Percentiles rank a stretch among this genome's conserved stretches.
Evolutionary conservation across 345 rosid genomes (phyloP).

Genomic region (Eucalyptus pauciflora): DNA sequence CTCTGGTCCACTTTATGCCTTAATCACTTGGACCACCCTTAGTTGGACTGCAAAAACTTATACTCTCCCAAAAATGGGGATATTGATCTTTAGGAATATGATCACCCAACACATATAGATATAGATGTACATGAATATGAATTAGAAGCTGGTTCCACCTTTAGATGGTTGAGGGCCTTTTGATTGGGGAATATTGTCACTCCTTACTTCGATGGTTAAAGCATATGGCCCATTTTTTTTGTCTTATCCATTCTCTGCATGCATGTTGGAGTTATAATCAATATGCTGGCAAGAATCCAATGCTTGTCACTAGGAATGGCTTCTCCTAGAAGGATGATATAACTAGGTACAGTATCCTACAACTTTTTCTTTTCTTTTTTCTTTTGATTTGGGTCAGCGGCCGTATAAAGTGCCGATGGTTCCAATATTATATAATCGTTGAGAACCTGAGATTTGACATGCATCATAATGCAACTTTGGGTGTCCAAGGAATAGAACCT

Average conservation of each 20-base stretch:
- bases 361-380: background rate
- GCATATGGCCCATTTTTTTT: slow-evolving; percentile 16
- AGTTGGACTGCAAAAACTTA: slow-evolving; percentile 5
- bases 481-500: background rate
- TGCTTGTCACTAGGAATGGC: slow-evolving; percentile 11
- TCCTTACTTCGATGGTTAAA: background rate
- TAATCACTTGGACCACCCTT: slow-evolving; percentile 15
- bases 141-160: slow-evolving; percentile 1
- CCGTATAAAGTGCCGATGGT: background rate
- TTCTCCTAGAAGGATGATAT: slow-evolving; percentile 4
- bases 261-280: background rate
- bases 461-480: background rate
- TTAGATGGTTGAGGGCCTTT: background rate
- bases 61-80: background rate
- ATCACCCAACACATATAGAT: background rate
- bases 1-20: slow-evolving; percentile 25
- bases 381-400: background rate
- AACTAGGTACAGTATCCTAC: background rate
- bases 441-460: background rate
- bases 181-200: slow-evolving; percentile 8
- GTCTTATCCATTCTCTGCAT: slow-evolving; percentile 19
- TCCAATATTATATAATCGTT: background rate
- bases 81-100: background rate
- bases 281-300: slow-evolving; percentile 17
- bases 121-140: background rate